Percentiles rank a stretch among this genome's conserved stretches.
These are phyloP conservation scores for Phyllosticta ampelicida DNA, from an alignment of 2,329 filamentous ascomycete genomes.

Conservation along the genomic window DNA sequence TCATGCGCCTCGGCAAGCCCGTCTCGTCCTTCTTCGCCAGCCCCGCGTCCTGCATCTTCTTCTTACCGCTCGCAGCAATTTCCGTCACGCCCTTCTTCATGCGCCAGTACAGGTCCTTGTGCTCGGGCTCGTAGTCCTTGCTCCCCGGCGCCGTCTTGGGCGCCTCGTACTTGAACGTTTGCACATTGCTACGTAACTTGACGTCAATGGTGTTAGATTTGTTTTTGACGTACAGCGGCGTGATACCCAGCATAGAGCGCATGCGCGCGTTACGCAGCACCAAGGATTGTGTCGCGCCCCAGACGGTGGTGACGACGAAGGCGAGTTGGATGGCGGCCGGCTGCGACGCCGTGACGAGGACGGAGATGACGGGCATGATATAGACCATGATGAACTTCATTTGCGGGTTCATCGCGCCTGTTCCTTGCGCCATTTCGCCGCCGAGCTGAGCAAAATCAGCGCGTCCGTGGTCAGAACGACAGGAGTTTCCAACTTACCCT, in stretches of 20 bases:
- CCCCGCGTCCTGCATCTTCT: conserved; percentile 1
- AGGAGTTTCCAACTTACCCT: conserved; percentile 37
- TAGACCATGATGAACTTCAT: conserved; percentile 31
- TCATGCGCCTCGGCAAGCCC: not conserved
- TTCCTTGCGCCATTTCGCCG: conserved; percentile 37
- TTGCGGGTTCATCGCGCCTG: conserved; percentile 20
- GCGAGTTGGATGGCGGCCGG: conserved; percentile 52
- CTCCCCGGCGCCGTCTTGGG: not conserved
- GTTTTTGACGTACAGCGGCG: conserved; percentile 17
- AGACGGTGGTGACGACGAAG: conserved; percentile 40
- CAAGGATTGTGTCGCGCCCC: conserved; percentile 30
- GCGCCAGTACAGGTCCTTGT: not conserved
- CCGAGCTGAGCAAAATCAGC: conserved; percentile 27
- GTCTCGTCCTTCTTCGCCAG: not conserved
- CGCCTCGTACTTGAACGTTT: conserved; percentile 6
- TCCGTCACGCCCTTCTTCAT: conserved; percentile 1
- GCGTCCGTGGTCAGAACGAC: not conserved
- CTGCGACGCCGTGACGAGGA: conserved; percentile 44
- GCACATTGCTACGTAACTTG: not conserved
- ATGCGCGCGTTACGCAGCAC: conserved; percentile 28
- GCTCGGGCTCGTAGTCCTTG: not conserved
- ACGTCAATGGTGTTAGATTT: not conserved
- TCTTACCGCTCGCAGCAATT: conserved; percentile 6
- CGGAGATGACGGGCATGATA: conserved; percentile 43
- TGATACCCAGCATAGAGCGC: conserved; percentile 28